Conservation (phyloP, 192 early-diverging fungal species). For the Mortierella claussenii region DNA sequence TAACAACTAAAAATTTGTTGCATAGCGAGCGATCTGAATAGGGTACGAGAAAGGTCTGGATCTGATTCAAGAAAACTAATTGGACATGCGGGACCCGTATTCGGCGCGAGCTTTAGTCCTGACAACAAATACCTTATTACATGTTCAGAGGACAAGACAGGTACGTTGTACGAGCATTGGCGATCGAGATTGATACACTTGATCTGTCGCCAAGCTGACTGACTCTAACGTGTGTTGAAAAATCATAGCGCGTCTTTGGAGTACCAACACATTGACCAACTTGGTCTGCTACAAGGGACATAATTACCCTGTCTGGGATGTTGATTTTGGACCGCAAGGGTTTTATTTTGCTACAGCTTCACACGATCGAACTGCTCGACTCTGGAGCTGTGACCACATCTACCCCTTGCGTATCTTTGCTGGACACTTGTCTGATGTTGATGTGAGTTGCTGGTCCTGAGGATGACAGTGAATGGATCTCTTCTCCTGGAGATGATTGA, state of each 20-base stretch:
- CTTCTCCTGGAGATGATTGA: background rate
- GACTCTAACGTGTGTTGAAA: too few species aligned
- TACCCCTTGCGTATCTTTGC: conserved; percentile 97
- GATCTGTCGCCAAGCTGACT: too few species aligned
- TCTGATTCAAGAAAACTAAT: conserved; percentile 73
- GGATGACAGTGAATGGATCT: too few species aligned
- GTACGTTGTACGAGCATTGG: conserved; percentile 54
- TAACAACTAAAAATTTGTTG: background rate
- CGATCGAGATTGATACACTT: too few species aligned
- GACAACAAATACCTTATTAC: conserved; percentile 90
- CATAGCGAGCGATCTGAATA: conserved; percentile 68
- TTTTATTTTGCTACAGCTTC: conserved; percentile 98
- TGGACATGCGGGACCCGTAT: conserved; percentile 94
- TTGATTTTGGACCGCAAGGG: conserved; percentile 88
- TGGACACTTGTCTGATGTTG: conserved; percentile 97
- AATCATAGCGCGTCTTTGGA: conserved; percentile 90
- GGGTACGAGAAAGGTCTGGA: conserved; percentile 67
- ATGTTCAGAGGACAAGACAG: conserved; percentile 91
- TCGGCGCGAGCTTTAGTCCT: conserved; percentile 85
- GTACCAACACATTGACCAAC: conserved; percentile 88
- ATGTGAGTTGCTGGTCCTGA: conserved; percentile 78
- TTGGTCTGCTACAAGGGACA: conserved; percentile 97
- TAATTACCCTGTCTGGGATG: conserved; percentile 97
- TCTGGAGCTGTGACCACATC: conserved; percentile 98
- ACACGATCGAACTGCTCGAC: conserved; percentile 93